Conservation (phyloP, 2,329 filamentous ascomycete genomes). For the Ophiostoma ips region DNA sequence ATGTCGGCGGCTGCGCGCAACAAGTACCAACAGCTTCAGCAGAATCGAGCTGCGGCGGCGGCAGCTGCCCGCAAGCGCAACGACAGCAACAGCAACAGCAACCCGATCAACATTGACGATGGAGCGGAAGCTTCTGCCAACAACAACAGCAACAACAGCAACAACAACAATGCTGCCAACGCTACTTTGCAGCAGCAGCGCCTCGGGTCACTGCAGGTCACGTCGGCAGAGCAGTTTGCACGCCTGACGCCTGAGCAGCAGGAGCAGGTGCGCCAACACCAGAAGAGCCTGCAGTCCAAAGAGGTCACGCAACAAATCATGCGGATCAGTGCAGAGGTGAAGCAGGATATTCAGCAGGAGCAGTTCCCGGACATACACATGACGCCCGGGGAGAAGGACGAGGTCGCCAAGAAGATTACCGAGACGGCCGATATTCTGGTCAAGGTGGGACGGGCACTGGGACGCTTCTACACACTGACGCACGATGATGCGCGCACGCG, state of each 20-base stretch:
- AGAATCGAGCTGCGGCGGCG: slow-evolving; percentile 12
- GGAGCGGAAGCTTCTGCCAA: slow-evolving; percentile 1
- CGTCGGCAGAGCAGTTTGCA: slow-evolving; percentile 26
- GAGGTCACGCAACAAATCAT: slow-evolving; percentile 27
- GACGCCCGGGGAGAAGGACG: slow-evolving; percentile 28
- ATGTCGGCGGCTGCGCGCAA: slow-evolving; percentile 2
- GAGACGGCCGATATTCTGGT: slow-evolving; percentile 28
- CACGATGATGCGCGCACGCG: slow-evolving; percentile 35
- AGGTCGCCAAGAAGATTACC: slow-evolving; percentile 30
- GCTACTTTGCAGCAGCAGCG: slow-evolving; percentile 7
- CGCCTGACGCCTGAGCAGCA: slow-evolving; percentile 29
- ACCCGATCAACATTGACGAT: neutral
- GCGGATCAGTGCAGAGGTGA: slow-evolving; percentile 20
- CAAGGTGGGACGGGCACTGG: slow-evolving; percentile 30
- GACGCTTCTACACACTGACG: slow-evolving; percentile 21
- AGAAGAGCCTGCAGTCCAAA: slow-evolving; percentile 15
- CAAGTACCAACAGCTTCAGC: slow-evolving; percentile 10
- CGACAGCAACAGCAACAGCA: slow-evolving; percentile 2
- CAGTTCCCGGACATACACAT: slow-evolving; percentile 32
- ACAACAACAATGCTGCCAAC: slow-evolving; percentile 9
- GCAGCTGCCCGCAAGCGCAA: neutral
- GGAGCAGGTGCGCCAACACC: slow-evolving; percentile 13
- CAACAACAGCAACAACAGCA: slow-evolving; percentile 8
- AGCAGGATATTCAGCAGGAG: slow-evolving; percentile 25
- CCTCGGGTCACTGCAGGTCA: slow-evolving; percentile 16